Base-by-base conservation (phyloP, 169 alveolate genomes). In the Cryptosporidium sp. region DNA sequence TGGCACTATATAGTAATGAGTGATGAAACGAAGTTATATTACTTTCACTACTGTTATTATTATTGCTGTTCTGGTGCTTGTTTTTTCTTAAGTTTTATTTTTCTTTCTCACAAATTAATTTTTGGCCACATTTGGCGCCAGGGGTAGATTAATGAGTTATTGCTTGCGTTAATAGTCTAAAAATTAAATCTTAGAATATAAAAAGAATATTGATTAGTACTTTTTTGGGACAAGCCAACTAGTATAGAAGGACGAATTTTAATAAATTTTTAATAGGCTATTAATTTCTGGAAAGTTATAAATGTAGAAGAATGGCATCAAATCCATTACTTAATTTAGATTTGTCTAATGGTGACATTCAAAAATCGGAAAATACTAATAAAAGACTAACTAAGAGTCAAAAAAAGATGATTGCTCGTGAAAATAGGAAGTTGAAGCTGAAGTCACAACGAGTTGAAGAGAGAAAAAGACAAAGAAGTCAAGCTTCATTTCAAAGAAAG, bases 401-500 rank as follows among this genome's bases (percentile, higher is more conserved):
- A 31, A 86, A 70, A 68, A 89, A 85, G 55, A 84, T 48, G 65
- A 59, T 48, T 62, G 92, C 86, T 52, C 70, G 85, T 69, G 91
- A 70, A 67, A 84, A 84, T 85, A 92, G 87, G 61, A 87, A 85
- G 41, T 68, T 61, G 35, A 55, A 65, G 29, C 35, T 80, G 7
- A 80, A 61, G 10, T 80, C 89, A 14, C 71, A 59, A 45, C 43
- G 89, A 9, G 75, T 39, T 39, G 69, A 80, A 16, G 89, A 80
- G 51, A 80, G 89, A 31, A 80, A 62, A 65, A 80, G 89, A 45
- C 73, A 80, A 62, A 80, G 89, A 48, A 29, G 70, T 10, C 67
- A 31, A 26, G 62, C 75, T 37, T 80, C 92, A 62, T 70, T 58
- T 48, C 85, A 84, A 43, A 29, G 93, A 92, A 86, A 92, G 85